These are phyloP conservation scores for Saccharomycopsis schoenii DNA, from an alignment of 805 yeast genomes.

Conservation along the genomic window DNA sequence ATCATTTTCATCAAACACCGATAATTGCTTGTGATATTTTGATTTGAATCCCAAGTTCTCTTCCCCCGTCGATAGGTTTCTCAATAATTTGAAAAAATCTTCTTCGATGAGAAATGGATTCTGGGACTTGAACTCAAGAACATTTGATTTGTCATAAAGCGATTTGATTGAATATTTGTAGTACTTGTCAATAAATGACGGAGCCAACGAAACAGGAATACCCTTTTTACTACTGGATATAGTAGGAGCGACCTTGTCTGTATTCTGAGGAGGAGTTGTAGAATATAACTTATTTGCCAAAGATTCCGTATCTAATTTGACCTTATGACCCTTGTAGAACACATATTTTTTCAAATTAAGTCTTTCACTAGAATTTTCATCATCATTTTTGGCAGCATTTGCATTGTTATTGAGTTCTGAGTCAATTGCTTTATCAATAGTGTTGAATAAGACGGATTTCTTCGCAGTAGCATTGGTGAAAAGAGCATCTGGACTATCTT, in stretches of 20 bases:
- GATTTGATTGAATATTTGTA: background rate
- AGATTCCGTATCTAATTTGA: background rate
- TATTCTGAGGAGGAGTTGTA: background rate
- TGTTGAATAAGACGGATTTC: background rate
- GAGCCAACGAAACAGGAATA: background rate
- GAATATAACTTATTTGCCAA: background rate
- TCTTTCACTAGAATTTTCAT: background rate
- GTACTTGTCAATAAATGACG: slow-evolving; percentile 1
- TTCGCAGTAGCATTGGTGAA: background rate
- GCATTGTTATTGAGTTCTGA: background rate
- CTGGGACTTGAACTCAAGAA: slow-evolving; percentile 5
- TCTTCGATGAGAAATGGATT: slow-evolving; percentile 10
- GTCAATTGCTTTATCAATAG: background rate
- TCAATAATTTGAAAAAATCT: slow-evolving; percentile 6
- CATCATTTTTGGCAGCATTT: background rate
- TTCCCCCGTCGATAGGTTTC: background rate
- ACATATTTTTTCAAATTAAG: background rate
- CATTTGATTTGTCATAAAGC: slow-evolving; percentile 3
- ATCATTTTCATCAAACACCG: background rate
- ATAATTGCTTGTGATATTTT: background rate
- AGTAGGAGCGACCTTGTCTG: too few species aligned
- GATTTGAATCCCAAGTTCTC: background rate
- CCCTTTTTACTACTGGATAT: background rate
- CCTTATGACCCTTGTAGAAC: background rate
- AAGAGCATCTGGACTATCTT: background rate